Evolutionary conservation across 75 land plant species (phyloP).

Genomic region (Cryptomeria japonica): DNA sequence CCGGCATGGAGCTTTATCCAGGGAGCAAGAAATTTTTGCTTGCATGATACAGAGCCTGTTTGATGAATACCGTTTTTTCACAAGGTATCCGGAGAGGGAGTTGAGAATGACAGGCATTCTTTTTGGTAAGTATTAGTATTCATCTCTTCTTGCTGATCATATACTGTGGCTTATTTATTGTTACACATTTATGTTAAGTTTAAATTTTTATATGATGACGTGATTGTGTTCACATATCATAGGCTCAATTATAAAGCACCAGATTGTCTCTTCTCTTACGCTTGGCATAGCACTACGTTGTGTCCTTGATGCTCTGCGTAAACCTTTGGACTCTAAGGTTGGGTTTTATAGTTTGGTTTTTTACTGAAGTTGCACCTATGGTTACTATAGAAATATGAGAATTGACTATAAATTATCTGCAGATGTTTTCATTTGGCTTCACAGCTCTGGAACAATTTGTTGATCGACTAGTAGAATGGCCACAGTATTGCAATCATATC

Average conservation of each 20-base stretch:
- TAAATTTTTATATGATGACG: not conserved
- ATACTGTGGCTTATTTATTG: not conserved
- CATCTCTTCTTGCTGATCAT: not conserved
- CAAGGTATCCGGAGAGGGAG: conserved; percentile 89
- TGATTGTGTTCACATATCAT: not conserved
- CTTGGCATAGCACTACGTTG: conserved; percentile 85
- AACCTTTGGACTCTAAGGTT: conserved; percentile 91
- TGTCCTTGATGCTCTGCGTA: conserved; percentile 88
- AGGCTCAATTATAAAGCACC: conserved; percentile 93
- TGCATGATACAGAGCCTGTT: conserved; percentile 91
- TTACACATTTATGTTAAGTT: not conserved
- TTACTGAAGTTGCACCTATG: not conserved
- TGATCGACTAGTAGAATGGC: conserved; percentile 94
- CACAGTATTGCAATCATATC: conserved; percentile 96
- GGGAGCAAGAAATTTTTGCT: conserved; percentile 82
- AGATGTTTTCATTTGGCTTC: conserved; percentile 96
- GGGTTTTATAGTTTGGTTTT: not conserved
- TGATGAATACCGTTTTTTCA: conserved; percentile 91
- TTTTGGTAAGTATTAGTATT: conserved; percentile 62
- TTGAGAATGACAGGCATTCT: conserved; percentile 82
- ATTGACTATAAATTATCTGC: conserved; percentile 16
- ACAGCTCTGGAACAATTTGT: conserved; percentile 81
- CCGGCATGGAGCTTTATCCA: conserved; percentile 22
- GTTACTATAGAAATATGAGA: not conserved
- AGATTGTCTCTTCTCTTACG: conserved; percentile 76